Conservation (phyloP, 1,139 yeast species). For the Saccharomyces hybrid region DNA sequence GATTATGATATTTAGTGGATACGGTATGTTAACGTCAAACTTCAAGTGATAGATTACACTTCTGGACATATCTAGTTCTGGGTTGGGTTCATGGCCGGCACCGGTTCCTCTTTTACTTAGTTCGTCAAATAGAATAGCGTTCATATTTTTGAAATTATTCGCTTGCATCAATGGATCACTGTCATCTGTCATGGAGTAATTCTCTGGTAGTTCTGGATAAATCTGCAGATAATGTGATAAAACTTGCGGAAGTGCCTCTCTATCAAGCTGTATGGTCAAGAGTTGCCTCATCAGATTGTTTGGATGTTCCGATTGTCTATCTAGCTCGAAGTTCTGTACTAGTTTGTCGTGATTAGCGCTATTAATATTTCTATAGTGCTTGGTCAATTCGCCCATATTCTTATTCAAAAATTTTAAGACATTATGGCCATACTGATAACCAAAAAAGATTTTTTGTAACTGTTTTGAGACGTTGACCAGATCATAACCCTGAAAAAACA, state of each 20-base stretch:
- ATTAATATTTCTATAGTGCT: constrained; percentile 8
- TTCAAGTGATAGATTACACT: constrained; percentile 53
- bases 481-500: constrained; percentile 56
- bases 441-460: constrained; percentile 49
- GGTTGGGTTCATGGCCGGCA: background rate
- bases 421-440: constrained; percentile 38
- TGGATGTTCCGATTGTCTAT: constrained; percentile 7
- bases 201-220: background rate
- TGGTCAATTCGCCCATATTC: constrained; percentile 23
- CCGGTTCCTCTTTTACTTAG: background rate
- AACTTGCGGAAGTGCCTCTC: constrained; percentile 23
- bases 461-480: constrained; percentile 41
- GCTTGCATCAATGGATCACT: constrained; percentile 11
- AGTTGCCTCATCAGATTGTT: constrained; percentile 23
- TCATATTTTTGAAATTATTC: constrained; percentile 19
- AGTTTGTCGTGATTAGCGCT: constrained; percentile 10
- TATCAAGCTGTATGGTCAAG: constrained; percentile 28
- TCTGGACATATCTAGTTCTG: constrained; percentile 6
- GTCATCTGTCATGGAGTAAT: constrained; percentile 1
- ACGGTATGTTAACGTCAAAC: constrained; percentile 65
- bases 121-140: constrained; percentile 10
- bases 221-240: constrained; percentile 16
- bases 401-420: constrained; percentile 15
- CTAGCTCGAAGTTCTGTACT: constrained; percentile 21
- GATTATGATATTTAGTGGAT: constrained; percentile 72